Percentiles rank a stretch among this genome's conserved stretches.
These are phyloP conservation scores for Kockovaella imperatae DNA, from an alignment of 768 basidiomycete genomes.

Conservation along the genomic window DNA sequence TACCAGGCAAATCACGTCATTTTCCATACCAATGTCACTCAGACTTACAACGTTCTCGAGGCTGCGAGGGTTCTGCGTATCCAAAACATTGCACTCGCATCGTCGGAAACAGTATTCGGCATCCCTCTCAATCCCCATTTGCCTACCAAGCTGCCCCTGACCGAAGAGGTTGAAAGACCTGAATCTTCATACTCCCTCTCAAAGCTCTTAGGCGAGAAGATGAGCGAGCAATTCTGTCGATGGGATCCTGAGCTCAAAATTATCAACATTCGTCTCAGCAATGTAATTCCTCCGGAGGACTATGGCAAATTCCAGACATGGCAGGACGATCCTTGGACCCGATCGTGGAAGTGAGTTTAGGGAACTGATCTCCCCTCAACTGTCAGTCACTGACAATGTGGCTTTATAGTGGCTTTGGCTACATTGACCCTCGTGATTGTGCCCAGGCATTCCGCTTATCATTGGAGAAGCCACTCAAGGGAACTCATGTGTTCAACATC, in stretches of 20 bases:
- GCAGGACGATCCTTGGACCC: constrained; percentile 33
- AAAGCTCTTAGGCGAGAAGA: constrained; percentile 41
- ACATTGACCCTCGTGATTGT: constrained; percentile 41
- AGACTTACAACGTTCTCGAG: constrained; percentile 44
- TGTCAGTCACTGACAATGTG: neutral
- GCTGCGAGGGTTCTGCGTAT: constrained; percentile 32
- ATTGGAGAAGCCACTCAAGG: constrained; percentile 27
- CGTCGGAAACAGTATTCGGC: constrained; percentile 41
- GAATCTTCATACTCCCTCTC: constrained; percentile 37
- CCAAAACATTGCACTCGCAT: constrained; percentile 36
- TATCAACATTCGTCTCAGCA: constrained; percentile 39
- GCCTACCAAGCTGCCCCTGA: constrained; percentile 21
- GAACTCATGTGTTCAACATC: constrained; percentile 41
- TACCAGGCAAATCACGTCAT: constrained; percentile 36
- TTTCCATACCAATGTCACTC: constrained; percentile 36
- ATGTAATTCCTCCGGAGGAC: constrained; percentile 37
- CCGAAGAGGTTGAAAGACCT: constrained; percentile 27
- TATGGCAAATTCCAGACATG: constrained; percentile 36
- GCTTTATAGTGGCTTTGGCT: constrained; percentile 34
- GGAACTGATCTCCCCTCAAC: neutral
- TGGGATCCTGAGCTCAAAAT: constrained; percentile 35
- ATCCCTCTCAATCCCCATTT: constrained; percentile 33
- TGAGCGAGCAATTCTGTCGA: constrained; percentile 30
- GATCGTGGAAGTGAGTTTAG: constrained; percentile 38
- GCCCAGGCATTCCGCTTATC: constrained; percentile 38